Evolutionary conservation across 2,329 filamentous ascomycete genomes (phyloP).

Genomic region (Exophiala dermatitidis): DNA sequence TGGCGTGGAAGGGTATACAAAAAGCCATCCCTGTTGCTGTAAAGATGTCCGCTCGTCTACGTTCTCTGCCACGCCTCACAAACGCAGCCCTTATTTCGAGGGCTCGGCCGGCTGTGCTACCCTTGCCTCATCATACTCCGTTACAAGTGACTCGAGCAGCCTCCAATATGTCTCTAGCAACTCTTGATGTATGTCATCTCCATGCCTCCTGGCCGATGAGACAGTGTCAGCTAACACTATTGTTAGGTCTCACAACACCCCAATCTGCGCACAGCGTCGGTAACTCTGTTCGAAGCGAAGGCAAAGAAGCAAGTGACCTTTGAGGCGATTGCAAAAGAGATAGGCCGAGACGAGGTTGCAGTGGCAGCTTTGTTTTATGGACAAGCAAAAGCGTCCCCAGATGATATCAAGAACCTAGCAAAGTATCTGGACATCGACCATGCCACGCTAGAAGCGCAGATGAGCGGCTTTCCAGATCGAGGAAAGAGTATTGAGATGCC

Average conservation of each 20-base stretch:
- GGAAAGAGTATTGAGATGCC: constrained; percentile 76
- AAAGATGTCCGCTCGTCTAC: constrained; percentile 14
- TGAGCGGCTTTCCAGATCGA: constrained; percentile 71
- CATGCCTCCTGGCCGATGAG: constrained; percentile 23
- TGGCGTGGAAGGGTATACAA: too few species aligned
- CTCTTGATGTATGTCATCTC: constrained; percentile 35
- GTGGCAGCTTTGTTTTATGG: constrained; percentile 88
- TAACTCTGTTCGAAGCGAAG: constrained; percentile 74
- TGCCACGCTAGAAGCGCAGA: constrained; percentile 51
- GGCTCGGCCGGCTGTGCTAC: constrained; percentile 1
- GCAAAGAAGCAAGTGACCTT: constrained; percentile 68
- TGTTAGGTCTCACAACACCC: constrained; percentile 57
- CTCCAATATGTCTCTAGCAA: constrained; percentile 39
- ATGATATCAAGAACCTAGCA: constrained; percentile 63
- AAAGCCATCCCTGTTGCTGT: not conserved
- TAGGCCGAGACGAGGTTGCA: constrained; percentile 75
- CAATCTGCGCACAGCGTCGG: constrained; percentile 63
- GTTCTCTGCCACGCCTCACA: constrained; percentile 13
- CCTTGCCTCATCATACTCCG: constrained; percentile 1
- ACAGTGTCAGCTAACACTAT: constrained; percentile 14
- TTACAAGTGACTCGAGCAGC: constrained; percentile 7
- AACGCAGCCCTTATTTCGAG: constrained; percentile 10
- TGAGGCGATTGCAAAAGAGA: constrained; percentile 63
- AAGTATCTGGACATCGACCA: constrained; percentile 56
- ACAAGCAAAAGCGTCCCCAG: constrained; percentile 64